A percentile compares a stretch with the other conserved stretches of the same genome.
phyloP scores from a whole-genome alignment of 495 filamentous ascomycete genomes.

The Hypoxylon lienhwacheense region DNA sequence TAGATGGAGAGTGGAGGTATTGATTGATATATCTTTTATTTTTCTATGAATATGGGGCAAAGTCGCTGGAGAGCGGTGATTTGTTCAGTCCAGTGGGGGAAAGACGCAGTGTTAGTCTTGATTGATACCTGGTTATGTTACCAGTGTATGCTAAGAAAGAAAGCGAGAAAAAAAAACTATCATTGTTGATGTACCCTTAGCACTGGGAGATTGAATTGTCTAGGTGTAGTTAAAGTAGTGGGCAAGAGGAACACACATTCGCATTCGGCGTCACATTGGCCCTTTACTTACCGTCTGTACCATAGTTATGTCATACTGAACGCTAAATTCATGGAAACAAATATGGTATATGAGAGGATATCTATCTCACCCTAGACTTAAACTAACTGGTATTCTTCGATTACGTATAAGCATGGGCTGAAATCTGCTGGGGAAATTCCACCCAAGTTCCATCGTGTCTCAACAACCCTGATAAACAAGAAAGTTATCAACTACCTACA shows the following conservation, averaged over 20 bases:
- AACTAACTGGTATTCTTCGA: not conserved
- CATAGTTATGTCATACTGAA: slow-evolving; percentile 43
- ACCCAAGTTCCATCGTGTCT: too few relatives aligned
- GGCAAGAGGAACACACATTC: slow-evolving; percentile 34
- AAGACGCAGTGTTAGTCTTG: slow-evolving; percentile 16
- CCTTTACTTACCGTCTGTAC: slow-evolving; percentile 41
- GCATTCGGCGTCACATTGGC: slow-evolving; percentile 35
- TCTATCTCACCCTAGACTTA: too few relatives aligned
- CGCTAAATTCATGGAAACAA: slow-evolving; percentile 38
- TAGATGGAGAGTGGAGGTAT: slow-evolving; percentile 37
- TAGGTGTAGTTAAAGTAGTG: slow-evolving; percentile 29
- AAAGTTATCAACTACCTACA: too few relatives aligned
- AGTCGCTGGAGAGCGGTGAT: slow-evolving; percentile 17
- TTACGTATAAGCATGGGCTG: not conserved
- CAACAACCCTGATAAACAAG: too few relatives aligned
- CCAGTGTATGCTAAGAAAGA: slow-evolving; percentile 23
- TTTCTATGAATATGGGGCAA: slow-evolving; percentile 36
- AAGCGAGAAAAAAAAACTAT: too few relatives aligned
- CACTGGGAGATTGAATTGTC: slow-evolving; percentile 13
- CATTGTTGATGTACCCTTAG: slow-evolving; percentile 7
- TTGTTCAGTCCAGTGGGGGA: slow-evolving; percentile 17
- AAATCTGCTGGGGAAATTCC: too few relatives aligned
- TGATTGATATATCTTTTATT: slow-evolving; percentile 21
- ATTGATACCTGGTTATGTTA: slow-evolving; percentile 24
- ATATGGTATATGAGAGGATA: slow-evolving; percentile 7